Conservation (phyloP, 148 eudicot species). For the Spergularia marina region DNA sequence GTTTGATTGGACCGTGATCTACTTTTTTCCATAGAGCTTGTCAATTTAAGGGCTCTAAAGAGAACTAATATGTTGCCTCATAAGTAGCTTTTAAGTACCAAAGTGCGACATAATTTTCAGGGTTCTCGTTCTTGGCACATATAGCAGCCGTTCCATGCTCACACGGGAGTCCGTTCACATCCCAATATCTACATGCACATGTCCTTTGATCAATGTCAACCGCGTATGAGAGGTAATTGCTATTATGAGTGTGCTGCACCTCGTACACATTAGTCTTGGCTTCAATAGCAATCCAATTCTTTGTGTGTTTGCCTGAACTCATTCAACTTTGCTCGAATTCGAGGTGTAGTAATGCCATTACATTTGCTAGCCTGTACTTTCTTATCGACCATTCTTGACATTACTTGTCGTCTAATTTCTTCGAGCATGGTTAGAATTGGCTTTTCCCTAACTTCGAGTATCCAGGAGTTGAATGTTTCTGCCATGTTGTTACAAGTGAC, state of each 20-base stretch:
- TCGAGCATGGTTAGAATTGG: too few species aligned
- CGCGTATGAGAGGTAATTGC: neutral
- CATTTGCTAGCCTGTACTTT: neutral
- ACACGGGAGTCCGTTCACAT: slow-evolving; percentile 4
- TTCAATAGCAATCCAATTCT: slow-evolving; percentile 6
- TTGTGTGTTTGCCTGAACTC: neutral
- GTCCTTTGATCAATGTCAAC: neutral
- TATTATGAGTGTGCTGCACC: slow-evolving; percentile 12
- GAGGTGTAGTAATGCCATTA: neutral
- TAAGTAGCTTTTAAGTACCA: neutral
- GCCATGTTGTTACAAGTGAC: slow-evolving; percentile 6
- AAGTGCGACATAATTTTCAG: neutral
- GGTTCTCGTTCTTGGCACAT: slow-evolving; percentile 10
- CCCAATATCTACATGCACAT: slow-evolving; percentile 11
- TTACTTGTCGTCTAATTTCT: too few species aligned
- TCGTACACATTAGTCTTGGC: slow-evolving; percentile 15
- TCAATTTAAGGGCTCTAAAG: slow-evolving; percentile 1
- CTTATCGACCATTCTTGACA: too few species aligned
- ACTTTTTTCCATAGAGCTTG: neutral
- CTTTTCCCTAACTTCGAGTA: neutral
- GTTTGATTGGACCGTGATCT: too few species aligned
- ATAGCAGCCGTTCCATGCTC: slow-evolving; percentile 3
- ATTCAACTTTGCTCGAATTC: neutral
- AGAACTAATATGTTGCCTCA: neutral
- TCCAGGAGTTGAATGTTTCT: slow-evolving; percentile 5